These are phyloP conservation scores for Lepiota subincarnata DNA, from an alignment of 768 basidiomycete species.

Conservation along the genomic window DNA sequence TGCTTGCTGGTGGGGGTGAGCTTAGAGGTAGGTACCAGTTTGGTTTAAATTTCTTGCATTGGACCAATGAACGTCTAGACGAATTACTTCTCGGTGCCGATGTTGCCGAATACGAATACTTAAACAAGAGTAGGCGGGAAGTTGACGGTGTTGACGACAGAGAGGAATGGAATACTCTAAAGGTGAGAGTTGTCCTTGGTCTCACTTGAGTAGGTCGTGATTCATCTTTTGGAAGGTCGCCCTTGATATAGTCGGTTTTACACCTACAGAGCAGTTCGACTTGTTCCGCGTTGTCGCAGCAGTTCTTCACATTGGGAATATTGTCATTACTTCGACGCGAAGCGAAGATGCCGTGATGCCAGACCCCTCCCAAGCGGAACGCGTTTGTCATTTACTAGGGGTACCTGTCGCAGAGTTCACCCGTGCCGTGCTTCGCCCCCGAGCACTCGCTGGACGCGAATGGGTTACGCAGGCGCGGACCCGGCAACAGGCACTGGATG, in stretches of 20 bases:
- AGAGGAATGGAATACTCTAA: constrained; percentile 81
- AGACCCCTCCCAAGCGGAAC: constrained; percentile 82
- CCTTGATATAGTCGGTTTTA: constrained; percentile 87
- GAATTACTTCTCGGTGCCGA: constrained; percentile 68
- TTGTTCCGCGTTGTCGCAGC: constrained; percentile 93
- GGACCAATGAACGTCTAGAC: constrained; percentile 37
- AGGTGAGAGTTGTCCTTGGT: constrained; percentile 40
- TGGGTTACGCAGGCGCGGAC: constrained; percentile 96
- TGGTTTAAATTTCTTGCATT: background rate
- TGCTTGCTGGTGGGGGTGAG: constrained; percentile 70
- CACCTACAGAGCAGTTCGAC: constrained; percentile 78
- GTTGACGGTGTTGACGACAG: constrained; percentile 95
- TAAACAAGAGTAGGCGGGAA: constrained; percentile 84
- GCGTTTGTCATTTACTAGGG: constrained; percentile 87
- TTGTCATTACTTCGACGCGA: constrained; percentile 72
- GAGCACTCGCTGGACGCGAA: constrained; percentile 90
- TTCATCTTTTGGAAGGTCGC: constrained; percentile 52
- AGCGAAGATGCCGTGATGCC: constrained; percentile 77
- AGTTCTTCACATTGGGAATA: constrained; percentile 94
- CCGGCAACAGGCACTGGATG: constrained; percentile 87
- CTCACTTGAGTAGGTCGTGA: constrained; percentile 1
- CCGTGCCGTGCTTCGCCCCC: constrained; percentile 83
- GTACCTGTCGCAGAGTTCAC: constrained; percentile 85
- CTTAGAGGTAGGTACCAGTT: constrained; percentile 55
- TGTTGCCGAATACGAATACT: constrained; percentile 82